Evolutionary conservation across 768 basidiomycete genomes (phyloP).

Genomic region (Naematelia encephala): DNA sequence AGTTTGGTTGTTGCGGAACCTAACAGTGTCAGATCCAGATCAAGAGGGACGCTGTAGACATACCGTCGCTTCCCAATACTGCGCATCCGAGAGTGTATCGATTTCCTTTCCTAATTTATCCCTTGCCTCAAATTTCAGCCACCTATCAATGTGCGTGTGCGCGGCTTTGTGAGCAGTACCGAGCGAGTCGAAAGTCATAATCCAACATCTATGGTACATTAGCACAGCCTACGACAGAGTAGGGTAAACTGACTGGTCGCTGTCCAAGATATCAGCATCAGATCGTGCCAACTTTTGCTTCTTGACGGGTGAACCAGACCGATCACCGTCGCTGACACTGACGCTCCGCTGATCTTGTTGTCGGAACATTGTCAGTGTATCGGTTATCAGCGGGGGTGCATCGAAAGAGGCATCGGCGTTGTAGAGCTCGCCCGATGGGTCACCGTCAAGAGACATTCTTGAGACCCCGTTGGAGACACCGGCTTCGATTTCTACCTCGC

Average conservation of each 20-base stretch:
- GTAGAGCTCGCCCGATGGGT: background rate
- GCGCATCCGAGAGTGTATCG: constrained; percentile 50
- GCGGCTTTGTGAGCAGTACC: constrained; percentile 68
- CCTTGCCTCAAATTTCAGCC: constrained; percentile 71
- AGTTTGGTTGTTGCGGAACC: constrained; percentile 87
- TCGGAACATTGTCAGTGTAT: background rate
- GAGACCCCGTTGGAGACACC: background rate
- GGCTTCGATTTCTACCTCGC: background rate
- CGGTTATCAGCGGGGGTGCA: background rate
- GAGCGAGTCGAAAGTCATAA: constrained; percentile 89
- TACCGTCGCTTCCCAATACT: constrained; percentile 60
- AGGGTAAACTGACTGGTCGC: constrained; percentile 11
- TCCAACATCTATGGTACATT: constrained; percentile 52
- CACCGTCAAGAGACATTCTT: background rate
- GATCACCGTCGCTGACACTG: background rate
- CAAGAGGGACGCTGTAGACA: constrained; percentile 26
- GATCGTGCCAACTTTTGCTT: background rate
- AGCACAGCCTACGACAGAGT: background rate
- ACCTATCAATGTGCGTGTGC: constrained; percentile 60
- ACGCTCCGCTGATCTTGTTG: background rate
- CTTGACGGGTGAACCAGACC: background rate
- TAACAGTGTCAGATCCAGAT: constrained; percentile 44
- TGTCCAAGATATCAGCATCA: background rate
- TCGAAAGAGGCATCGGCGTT: background rate
- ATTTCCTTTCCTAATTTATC: constrained; percentile 59